Conservation (phyloP, 2,329 filamentous ascomycete genomes). For the Trichophyton mentagrophytes region DNA sequence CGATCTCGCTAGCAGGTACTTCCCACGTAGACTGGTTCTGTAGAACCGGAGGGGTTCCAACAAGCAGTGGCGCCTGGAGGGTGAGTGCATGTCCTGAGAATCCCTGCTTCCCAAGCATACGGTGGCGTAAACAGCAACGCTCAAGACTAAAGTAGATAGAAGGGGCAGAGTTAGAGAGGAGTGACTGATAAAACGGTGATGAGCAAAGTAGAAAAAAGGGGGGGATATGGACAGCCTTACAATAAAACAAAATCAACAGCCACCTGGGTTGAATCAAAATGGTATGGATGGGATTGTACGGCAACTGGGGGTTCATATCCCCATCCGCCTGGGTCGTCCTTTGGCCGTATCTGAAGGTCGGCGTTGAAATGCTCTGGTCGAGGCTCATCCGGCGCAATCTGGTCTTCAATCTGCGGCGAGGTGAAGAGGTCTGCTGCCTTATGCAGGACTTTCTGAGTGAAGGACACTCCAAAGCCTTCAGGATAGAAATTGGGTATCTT, state of each 20-base stretch:
- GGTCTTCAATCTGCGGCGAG: neutral
- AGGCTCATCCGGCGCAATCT: neutral
- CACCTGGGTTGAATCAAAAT: constrained; percentile 19
- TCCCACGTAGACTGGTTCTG: constrained; percentile 15
- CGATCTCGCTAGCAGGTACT: constrained; percentile 19
- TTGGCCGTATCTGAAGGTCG: neutral
- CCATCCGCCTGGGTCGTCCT: neutral
- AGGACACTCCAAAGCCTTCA: constrained; percentile 6
- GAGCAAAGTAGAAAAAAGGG: neutral
- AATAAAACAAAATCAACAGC: constrained; percentile 23
- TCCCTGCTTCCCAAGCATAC: constrained; percentile 10
- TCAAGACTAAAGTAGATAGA: constrained; percentile 15
- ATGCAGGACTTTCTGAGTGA: neutral
- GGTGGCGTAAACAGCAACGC: constrained; percentile 18
- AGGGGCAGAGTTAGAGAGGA: neutral
- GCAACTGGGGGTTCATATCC: neutral
- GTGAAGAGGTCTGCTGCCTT: neutral
- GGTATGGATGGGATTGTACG: constrained; percentile 15
- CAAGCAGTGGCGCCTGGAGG: constrained; percentile 19
- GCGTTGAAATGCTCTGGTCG: neutral
- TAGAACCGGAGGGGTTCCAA: constrained; percentile 14
- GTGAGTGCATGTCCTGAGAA: constrained; percentile 20
- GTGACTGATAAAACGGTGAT: neutral
- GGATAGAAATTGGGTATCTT: constrained; percentile 10
- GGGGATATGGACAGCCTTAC: constrained; percentile 6